Evolutionary conservation across 805 yeast species (phyloP), one percentile per base, ranked within the genome.

Genomic region (Sungouiella thailandica): DNA sequence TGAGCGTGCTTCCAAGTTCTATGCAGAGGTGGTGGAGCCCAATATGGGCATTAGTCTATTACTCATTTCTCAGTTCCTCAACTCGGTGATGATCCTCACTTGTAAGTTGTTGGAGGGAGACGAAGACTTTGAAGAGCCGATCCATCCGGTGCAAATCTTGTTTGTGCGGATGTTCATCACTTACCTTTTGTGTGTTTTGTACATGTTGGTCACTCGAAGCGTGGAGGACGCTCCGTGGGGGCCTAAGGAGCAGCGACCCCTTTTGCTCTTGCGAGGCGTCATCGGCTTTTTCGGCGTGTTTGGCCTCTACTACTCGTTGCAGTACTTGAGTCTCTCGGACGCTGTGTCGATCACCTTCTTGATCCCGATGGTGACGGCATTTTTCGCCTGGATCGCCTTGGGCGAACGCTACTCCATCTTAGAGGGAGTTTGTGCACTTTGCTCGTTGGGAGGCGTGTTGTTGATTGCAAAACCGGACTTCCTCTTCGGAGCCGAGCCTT

Each of bases 391-490:
- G 70, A 40, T 76, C 2, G 52, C 83, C 3, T 58, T 88, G 19
- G 70, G 74, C 27, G 96, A 88, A 50, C 57, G 70, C 7, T 82
- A 83, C 55, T 74, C 86, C 4, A 43, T 68, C 23, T 50, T 77
- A 11, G 96, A 89, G 57, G 83, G 79, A 0, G 49, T 70, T 0
- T 88, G 94, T 23, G 82, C 88, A 1, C 10, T 77, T 0, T 52
- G 78, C 5, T 84, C 96, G 1, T 62, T 88, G 13, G 42, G 66
- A 2, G 96, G 96, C 5, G 96, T 89, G 3, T 41, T 86, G 1
- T 55, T 88, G 17, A 83, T 88, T 46, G 90, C 95, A 1, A 75
- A 85, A 50, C 97, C 97, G 1, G 62, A 75, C 7, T 83, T 83
- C 41, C 42, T 87, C 22, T 79, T 85, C 49, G 83, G 84, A 10